Base-by-base conservation (phyloP, 768 basidiomycete species). In the Suillus plorans region DNA sequence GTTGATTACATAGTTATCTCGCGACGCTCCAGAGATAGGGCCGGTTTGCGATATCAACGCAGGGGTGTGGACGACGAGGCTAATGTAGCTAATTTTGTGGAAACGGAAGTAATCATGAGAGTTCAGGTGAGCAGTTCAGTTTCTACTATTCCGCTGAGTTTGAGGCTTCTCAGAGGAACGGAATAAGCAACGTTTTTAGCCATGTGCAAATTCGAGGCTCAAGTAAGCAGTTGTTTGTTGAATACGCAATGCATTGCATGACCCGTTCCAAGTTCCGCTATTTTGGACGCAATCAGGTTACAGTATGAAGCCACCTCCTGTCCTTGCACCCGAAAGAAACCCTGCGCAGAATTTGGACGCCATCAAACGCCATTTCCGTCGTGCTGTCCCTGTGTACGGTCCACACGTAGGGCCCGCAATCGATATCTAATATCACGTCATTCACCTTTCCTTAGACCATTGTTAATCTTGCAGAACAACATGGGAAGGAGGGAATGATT, bases 1-100 rank as follows among this genome's bases (percentile, higher is more conserved):
- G 86, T 94, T 12, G 89, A 94, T 67, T 93, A 98, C 69, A 81
- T 89, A 31, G 80, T 99, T 59, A 84, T 96, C 41, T 97, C 95
- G 2, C 83, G 97, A 47, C 80, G 97, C 14, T 94, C 94, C 50
- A 84, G 90, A 68, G 88, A 98, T 74, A 86, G 97, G 53, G 94
- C 96, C 6, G 97, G 97, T 1, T 79, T 99, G 69, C 83, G 97
- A 52, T 99, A 97, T 77, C 97, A 99, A 76, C 85, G 97, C 50
- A 82, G 97, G 70, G 97, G 97, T 2, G 87, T 98, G 61, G 96
- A 99, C 70, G 94, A 96, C 67, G 89, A 92, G 64, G 94, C 95
- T 6, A 85, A 93, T 72, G 96, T 95, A 4, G 96, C 95, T 1
- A 99, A 99, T 77, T 95, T 98, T 72, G 95, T 98, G 2, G 94